A percentile compares a stretch with the other conserved stretches of the same genome.
These are phyloP conservation scores for Daldinia concentrica DNA, from an alignment of 495 filamentous ascomycete genomes.

Conservation along the genomic window DNA sequence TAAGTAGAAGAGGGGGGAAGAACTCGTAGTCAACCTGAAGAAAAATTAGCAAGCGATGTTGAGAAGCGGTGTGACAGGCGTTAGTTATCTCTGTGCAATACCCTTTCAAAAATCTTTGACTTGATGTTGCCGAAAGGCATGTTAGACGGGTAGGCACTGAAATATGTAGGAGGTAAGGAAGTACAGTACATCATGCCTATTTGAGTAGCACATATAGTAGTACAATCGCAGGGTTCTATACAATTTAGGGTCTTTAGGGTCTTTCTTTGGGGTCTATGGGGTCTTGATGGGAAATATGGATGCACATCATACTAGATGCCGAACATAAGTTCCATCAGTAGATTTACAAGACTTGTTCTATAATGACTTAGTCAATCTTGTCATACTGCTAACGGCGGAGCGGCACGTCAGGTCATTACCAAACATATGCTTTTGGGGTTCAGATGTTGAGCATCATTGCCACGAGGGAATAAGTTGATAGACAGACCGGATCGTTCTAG, in stretches of 20 bases:
- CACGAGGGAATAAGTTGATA: conserved; percentile 29
- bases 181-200: conserved; percentile 27
- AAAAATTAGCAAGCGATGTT: conserved; percentile 14
- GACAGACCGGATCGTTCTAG: conserved; percentile 11
- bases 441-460: conserved; percentile 27
- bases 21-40: conserved; percentile 7
- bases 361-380: conserved; percentile 25
- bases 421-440: conserved; percentile 15
- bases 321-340: conserved; percentile 18
- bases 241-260: conserved; percentile 19
- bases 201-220: conserved; percentile 12
- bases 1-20: background rate
- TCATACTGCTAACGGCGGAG: conserved; percentile 26
- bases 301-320: conserved; percentile 39
- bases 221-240: conserved; percentile 31
- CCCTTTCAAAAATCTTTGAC: background rate
- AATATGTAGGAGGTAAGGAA: conserved; percentile 16
- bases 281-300: conserved; percentile 22
- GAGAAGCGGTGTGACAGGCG: conserved; percentile 39
- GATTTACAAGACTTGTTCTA: conserved; percentile 17
- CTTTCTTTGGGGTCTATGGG: conserved; percentile 3
- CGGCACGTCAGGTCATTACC: conserved; percentile 20
- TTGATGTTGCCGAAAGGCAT: conserved; percentile 30
- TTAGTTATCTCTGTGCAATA: conserved; percentile 10
- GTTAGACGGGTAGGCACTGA: conserved; percentile 14